phyloP scores from a whole-genome alignment of 176 grass and related monocot species.

The Eleusine coracana region DNA sequence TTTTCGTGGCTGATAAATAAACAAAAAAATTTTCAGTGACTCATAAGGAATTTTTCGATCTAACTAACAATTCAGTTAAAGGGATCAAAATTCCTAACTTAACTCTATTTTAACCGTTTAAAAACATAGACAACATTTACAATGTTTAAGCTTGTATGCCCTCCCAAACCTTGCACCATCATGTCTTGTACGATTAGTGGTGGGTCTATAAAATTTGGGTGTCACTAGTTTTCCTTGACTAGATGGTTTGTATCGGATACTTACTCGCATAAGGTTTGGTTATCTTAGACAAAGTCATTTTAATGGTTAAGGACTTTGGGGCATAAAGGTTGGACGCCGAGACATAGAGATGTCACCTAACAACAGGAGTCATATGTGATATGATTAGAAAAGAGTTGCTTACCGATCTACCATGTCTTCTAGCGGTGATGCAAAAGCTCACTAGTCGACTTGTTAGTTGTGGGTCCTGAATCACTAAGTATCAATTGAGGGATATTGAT shows the following conservation, averaged over 20 bases:
- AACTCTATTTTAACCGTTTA: too few relatives aligned
- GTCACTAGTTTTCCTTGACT: neutral
- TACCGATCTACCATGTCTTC: constrained; percentile 11
- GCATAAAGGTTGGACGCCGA: neutral
- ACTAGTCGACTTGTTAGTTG: neutral
- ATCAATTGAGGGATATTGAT: neutral
- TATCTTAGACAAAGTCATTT: neutral
- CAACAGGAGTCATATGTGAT: neutral
- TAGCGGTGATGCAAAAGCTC: constrained; percentile 4
- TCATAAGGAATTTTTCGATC: too few relatives aligned
- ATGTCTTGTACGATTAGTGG: neutral
- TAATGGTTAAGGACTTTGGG: neutral
- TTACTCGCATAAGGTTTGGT: neutral
- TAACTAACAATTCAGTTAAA: too few relatives aligned
- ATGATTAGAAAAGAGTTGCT: neutral
- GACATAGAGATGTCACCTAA: constrained; percentile 3
- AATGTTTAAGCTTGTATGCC: neutral
- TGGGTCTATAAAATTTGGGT: constrained; percentile 18
- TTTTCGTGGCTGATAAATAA: too few relatives aligned
- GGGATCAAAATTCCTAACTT: too few relatives aligned
- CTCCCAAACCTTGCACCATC: neutral
- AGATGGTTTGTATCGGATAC: neutral
- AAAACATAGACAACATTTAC: too few relatives aligned
- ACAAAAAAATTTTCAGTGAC: too few relatives aligned
- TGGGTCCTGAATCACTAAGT: neutral